A percentile compares a stretch with the other conserved stretches of the same genome.
phyloP scores from a whole-genome alignment of 345 rosid species.

The Laguncularia racemosa region DNA sequence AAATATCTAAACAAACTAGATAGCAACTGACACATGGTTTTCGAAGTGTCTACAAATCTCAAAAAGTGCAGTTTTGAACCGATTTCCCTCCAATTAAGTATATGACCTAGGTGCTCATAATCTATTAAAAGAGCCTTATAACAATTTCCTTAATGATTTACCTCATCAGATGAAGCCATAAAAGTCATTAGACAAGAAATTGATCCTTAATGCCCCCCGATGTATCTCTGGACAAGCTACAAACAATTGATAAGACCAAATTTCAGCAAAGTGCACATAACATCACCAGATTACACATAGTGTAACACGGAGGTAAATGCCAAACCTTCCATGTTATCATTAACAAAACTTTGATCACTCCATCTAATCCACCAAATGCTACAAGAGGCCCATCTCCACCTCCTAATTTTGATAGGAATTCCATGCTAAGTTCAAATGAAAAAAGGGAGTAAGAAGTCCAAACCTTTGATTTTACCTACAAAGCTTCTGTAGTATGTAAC shows the following conservation, averaged over 20 bases:
- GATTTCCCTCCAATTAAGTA: too few species aligned
- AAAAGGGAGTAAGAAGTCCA: not conserved
- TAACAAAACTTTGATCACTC: conserved; percentile 96
- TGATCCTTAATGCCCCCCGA: conserved; percentile 97
- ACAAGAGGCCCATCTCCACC: conserved; percentile 96
- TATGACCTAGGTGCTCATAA: too few species aligned
- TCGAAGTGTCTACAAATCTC: too few species aligned
- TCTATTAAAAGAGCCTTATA: too few species aligned
- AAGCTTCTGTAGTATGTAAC: too few species aligned
- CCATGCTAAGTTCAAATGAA: conserved; percentile 59
- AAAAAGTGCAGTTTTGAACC: too few species aligned
- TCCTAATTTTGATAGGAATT: conserved; percentile 77
- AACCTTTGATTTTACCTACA: too few species aligned
- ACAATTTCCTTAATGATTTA: too few species aligned
- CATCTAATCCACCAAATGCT: conserved; percentile 98
- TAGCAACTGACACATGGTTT: too few species aligned
- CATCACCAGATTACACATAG: not conserved
- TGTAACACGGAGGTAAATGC: conserved; percentile 6
- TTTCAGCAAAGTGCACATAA: too few species aligned
- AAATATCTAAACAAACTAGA: too few species aligned
- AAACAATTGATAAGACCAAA: conserved; percentile 1
- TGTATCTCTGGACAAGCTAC: conserved; percentile 94
- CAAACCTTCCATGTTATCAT: conserved; percentile 99
- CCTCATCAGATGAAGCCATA: too few species aligned
- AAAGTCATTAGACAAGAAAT: conserved; percentile 92